Conservation (phyloP, 345 rosid genomes). For the Camelina neglecta region DNA sequence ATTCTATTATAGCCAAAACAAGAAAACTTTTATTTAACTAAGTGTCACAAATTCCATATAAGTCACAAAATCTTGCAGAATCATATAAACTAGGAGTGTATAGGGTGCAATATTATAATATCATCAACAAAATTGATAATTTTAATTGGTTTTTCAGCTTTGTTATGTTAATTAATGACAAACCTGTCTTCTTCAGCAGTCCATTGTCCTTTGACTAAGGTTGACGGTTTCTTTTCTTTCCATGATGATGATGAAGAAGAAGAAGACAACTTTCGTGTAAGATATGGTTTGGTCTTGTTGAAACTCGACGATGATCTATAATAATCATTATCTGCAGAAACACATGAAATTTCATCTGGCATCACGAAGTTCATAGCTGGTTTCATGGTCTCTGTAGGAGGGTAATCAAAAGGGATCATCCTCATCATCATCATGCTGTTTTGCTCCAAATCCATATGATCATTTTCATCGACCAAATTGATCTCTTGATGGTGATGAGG, state of each 20-base stretch:
- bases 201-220: conserved; percentile 93
- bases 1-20: conserved; percentile 45
- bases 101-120: not conserved
- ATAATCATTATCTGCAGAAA: conserved; percentile 46
- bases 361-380: conserved; percentile 50
- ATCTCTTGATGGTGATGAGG: conserved; percentile 32
- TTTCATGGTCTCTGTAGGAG: conserved; percentile 50
- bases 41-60: not conserved
- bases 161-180: not conserved
- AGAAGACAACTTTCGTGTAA: conserved; percentile 47
- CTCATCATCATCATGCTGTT: conserved; percentile 45
- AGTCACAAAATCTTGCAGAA: not conserved
- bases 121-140: not conserved
- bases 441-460: conserved; percentile 41
- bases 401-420: conserved; percentile 49
- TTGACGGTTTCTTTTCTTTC: conserved; percentile 63
- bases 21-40: not conserved
- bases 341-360: conserved; percentile 69
- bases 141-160: conserved; percentile 16
- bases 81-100: too few species aligned
- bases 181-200: conserved; percentile 88
- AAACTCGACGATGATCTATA: conserved; percentile 42
- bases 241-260: conserved; percentile 39
- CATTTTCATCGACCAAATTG: conserved; percentile 51
- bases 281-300: conserved; percentile 45